Base-by-base conservation (phyloP, 1,139 yeast species). In the Candida sp. region DNA sequence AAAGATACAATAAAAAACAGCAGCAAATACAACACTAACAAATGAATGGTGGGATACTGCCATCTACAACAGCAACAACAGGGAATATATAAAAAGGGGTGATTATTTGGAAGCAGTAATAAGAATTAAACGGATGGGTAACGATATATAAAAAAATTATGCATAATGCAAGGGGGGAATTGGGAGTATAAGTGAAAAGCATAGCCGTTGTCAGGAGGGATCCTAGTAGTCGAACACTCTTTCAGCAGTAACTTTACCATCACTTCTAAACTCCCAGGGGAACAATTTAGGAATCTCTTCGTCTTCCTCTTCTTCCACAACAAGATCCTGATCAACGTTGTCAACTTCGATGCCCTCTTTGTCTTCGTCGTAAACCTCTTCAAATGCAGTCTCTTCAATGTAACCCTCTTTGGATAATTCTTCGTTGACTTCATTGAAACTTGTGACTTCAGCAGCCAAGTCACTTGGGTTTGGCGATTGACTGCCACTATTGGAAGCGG, bases 191-290 rank as follows among this genome's bases (percentile, higher is more conserved):
- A 17, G 17, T 17, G 17, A 17, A 17, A 17, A 17, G 17, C 17
- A 17, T 17, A 17, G 17, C 17, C 17, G 17, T 17, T 17, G 17
- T 17, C 17, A 17, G 17, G 17, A 17, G 17, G 17, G 17, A 17
- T 23, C 31, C 12, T 27, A 27, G 25, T 35, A 44, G 28, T 69
- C 70, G 61, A 71, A 73, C 4, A 62, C 62, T 49, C 78, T 55
- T 51, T 69, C 75, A 3, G 76, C 63, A 25, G 30, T 26, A 5
- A 17, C 28, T 11, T 49, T 50, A 40, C 28, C 49, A 33, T 57
- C 55, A 43, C 60, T 61, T 48, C 62, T 61, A 50, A 60, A 67
- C 54, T 73, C 78, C 79, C 79, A 74, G 0, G 79, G 79, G 54
- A 74, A 74, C 22, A 74, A 50, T 49, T 63, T 66, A 7, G 65